These are phyloP conservation scores for Citrus unshiu DNA, from an alignment of 345 rosid species.

Conservation along the genomic window DNA sequence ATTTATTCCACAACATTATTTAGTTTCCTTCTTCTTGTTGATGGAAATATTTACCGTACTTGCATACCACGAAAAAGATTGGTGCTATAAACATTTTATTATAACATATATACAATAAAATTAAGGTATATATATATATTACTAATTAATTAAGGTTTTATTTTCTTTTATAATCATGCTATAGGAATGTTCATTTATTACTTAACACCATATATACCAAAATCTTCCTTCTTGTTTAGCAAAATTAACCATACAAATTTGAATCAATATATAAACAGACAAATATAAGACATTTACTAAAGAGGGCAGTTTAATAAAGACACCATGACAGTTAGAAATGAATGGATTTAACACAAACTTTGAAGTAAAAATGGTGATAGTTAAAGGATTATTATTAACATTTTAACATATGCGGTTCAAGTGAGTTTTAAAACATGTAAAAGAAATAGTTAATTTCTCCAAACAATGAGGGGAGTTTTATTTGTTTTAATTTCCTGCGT, in stretches of 20 bases:
- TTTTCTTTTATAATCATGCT: not conserved
- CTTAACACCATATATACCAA: too few species aligned
- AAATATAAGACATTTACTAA: too few species aligned
- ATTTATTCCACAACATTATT: not conserved
- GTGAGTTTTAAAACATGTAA: too few species aligned
- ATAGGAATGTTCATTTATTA: not conserved
- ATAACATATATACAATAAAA: not conserved
- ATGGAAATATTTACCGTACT: not conserved
- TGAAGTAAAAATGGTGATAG: not conserved
- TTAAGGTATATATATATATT: not conserved
- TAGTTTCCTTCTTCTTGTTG: not conserved
- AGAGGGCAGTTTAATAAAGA: too few species aligned
- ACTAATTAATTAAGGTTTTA: not conserved
- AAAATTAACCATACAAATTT: too few species aligned
- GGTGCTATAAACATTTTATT: constrained; percentile 1
- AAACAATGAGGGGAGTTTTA: not conserved
- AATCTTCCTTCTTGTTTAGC: too few species aligned
- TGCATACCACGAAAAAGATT: constrained; percentile 4
- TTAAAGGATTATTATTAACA: not conserved
- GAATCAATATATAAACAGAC: too few species aligned
- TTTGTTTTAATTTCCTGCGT: too few species aligned
- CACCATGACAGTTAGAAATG: too few species aligned
- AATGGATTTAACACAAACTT: not conserved
- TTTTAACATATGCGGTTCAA: too few species aligned
- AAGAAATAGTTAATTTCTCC: too few species aligned